Percentiles rank a stretch among this genome's conserved stretches.
Conservation (phyloP, 1,284 basidiomycete genomes). For the Puccinia novopanici region DNA sequence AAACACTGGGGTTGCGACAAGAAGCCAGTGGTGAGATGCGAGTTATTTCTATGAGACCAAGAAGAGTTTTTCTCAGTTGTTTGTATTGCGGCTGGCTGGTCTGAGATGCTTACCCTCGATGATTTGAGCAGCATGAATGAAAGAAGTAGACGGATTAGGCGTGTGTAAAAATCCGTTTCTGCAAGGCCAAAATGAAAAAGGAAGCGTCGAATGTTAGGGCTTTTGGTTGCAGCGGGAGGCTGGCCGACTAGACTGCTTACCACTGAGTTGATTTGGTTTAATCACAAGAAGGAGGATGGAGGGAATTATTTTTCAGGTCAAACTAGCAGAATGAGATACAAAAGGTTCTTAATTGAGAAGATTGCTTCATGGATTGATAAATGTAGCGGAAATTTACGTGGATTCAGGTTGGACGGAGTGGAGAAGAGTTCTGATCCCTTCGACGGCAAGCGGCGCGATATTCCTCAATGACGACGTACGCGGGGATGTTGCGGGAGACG, state of each 20-base stretch:
- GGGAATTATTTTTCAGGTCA: neutral
- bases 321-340: neutral
- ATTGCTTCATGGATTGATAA: neutral
- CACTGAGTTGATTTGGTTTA: neutral
- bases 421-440: conserved; percentile 1
- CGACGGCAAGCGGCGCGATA: neutral
- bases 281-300: neutral
- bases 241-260: neutral
- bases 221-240: neutral
- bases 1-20: neutral
- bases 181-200: too few relatives aligned
- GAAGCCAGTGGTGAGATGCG: too few relatives aligned
- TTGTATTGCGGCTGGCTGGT: too few relatives aligned
- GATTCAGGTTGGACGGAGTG: conserved; percentile 9
- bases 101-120: too few relatives aligned
- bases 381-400: neutral
- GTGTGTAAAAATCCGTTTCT: too few relatives aligned
- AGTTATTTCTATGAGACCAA: too few relatives aligned
- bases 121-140: too few relatives aligned
- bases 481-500: conserved; percentile 3
- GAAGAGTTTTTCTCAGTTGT: too few relatives aligned
- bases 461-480: neutral
- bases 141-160: too few relatives aligned
- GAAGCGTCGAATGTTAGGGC: too few relatives aligned
- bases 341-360: neutral